phyloP scores from a whole-genome alignment of 139 green algal genomes.

The Chlamydomonas sp. region DNA sequence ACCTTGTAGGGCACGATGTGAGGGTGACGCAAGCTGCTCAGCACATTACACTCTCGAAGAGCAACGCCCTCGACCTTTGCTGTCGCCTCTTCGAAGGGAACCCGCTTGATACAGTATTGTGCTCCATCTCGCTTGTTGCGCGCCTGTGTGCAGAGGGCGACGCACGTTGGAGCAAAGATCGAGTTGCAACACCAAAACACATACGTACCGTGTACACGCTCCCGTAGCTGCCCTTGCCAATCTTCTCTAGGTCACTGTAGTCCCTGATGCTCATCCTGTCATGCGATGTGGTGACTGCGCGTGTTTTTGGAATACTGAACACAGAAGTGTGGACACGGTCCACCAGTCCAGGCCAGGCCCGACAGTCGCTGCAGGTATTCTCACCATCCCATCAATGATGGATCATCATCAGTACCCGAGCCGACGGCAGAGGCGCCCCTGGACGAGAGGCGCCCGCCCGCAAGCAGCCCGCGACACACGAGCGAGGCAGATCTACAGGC shows the following conservation, averaged over 20 bases:
- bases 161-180: neutral
- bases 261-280: slow-evolving; percentile 28
- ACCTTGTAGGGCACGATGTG: slow-evolving; percentile 27
- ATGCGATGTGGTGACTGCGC: no score
- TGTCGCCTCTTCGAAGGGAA: slow-evolving; percentile 24
- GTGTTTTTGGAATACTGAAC: no score
- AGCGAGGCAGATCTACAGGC: no score
- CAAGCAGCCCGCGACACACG: no score
- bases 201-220: slow-evolving; percentile 39
- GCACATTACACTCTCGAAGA: slow-evolving; percentile 25
- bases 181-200: neutral
- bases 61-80: slow-evolving; percentile 23
- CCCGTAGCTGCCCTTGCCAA: slow-evolving; percentile 46
- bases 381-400: no score
- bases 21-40: slow-evolving; percentile 26
- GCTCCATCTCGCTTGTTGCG: slow-evolving; percentile 12
- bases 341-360: no score
- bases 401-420: no score
- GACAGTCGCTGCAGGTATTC: no score
- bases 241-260: slow-evolving; percentile 19
- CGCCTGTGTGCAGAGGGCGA: neutral
- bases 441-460: no score
- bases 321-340: no score
- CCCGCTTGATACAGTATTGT: slow-evolving; percentile 29
- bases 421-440: no score